Base-by-base conservation (phyloP, 2,329 filamentous ascomycete species). In the Helotiales sp. region DNA sequence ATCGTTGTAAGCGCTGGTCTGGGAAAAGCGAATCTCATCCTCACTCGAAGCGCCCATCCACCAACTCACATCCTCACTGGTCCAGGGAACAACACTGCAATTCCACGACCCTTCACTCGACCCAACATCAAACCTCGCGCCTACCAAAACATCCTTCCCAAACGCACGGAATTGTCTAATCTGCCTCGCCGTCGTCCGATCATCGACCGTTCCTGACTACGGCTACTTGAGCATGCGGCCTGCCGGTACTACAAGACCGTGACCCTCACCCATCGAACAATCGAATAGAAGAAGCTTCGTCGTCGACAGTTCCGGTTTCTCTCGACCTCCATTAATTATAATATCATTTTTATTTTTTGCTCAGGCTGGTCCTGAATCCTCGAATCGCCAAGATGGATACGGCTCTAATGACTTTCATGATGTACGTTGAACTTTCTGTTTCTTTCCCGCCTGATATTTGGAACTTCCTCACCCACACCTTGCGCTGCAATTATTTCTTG, bases 401-500 rank as follows among this genome's bases (percentile, higher is more conserved):
- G 22, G 86, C 86, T 58, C 82, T 89, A 65, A 81, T 88, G 70
- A 88, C 86, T 60, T 89, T 89, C 71, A 79, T 85, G 74, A 73
- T 87, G 85, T 87, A 77, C 83, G 84, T 85, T 56, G 19, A 34
- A 36, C 10, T 46, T 58, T 62, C 69, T 57, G 47, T 48, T 58
- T 25, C 31, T 30, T 40, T 24, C 42, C 50, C 25, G 27, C 36
- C 29, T 7, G 19, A 38, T 46, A 30, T 47, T 55, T 56, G 15
- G 46, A 48, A 29, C 24, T 52, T 57, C 36, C 44, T 27, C 38
- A 52, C 36, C 17, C 40, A 13, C 17, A 30, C 46, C 17, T 44
- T 5, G 36, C 22, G 27, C 30, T 25, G 13, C 13, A 42, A 42
- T 15, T 24, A 12, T 22, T 40, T 53, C 40, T 29, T 22, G 38